phyloP scores from a whole-genome alignment of 192 early-diverging fungal species.

The Phycomyces blakesleeanus region DNA sequence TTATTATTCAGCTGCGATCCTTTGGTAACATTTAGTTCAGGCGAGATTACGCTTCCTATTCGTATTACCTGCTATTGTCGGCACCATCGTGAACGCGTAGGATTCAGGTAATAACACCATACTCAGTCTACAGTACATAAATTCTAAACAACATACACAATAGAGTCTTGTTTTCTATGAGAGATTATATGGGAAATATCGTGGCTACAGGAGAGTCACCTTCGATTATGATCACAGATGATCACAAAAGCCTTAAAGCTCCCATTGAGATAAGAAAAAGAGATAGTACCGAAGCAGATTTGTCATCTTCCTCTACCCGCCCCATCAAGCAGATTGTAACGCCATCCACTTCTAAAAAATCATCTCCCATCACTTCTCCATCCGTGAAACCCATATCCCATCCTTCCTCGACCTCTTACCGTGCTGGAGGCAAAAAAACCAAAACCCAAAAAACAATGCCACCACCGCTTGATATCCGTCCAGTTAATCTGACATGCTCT shows the following conservation, averaged over 20 bases:
- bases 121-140: not conserved
- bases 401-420: not conserved
- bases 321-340: not conserved
- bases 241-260: conserved; percentile 82
- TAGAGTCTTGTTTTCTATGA: conserved; percentile 72
- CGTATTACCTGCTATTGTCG: conserved; percentile 96
- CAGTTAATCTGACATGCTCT: conserved; percentile 7
- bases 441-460: not conserved
- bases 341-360: not conserved
- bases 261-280: conserved; percentile 22
- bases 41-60: conserved; percentile 86
- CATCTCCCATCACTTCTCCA: not conserved
- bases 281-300: conserved; percentile 19
- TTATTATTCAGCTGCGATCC: conserved; percentile 87
- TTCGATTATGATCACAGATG: conserved; percentile 95
- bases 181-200: conserved; percentile 58
- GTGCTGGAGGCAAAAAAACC: not conserved
- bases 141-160: not conserved
- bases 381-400: not conserved
- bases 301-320: not conserved
- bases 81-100: conserved; percentile 88
- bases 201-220: conserved; percentile 80
- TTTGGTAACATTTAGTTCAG: conserved; percentile 81
- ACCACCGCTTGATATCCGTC: not conserved
- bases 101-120: conserved; percentile 51